A percentile compares a stretch with the other conserved stretches of the same genome.
Conservation (phyloP, 495 filamentous ascomycete species). For the Usnea hakonensis region DNA sequence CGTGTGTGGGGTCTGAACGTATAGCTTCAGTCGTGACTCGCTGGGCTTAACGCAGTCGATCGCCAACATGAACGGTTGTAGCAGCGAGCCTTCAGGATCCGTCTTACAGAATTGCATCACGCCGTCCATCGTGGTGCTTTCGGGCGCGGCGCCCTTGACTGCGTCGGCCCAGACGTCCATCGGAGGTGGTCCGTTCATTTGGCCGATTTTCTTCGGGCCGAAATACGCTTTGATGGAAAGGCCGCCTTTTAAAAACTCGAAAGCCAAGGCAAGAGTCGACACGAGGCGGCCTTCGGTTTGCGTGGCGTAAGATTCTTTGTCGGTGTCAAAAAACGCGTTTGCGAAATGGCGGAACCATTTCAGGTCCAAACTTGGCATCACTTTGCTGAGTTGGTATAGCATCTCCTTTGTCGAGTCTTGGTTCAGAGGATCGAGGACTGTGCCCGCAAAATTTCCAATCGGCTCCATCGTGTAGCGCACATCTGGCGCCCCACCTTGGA, state of each 20-base stretch:
- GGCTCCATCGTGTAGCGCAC: constrained; percentile 24
- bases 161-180: constrained; percentile 1
- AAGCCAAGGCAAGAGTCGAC: background rate
- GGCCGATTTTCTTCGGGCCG: constrained; percentile 5
- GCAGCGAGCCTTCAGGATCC: constrained; percentile 4
- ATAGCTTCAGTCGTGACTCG: constrained; percentile 33
- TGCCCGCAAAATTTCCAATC: constrained; percentile 20
- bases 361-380: constrained; percentile 12
- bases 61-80: constrained; percentile 27
- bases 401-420: constrained; percentile 16
- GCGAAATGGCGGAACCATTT: constrained; percentile 26
- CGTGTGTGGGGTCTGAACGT: constrained; percentile 27
- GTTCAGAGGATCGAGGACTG: constrained; percentile 27
- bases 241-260: constrained; percentile 6
- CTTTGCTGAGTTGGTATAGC: constrained; percentile 10
- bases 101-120: constrained; percentile 8
- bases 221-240: constrained; percentile 17
- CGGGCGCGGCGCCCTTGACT: constrained; percentile 2
- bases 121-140: constrained; percentile 8
- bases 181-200: constrained; percentile 5
- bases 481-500: constrained; percentile 14
- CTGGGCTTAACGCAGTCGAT: constrained; percentile 29
- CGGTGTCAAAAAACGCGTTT: constrained; percentile 5
- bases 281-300: constrained; percentile 13
- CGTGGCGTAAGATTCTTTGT: background rate